Conservation (phyloP, 2,329 filamentous ascomycete species). For the Penicillium paneum region DNA sequence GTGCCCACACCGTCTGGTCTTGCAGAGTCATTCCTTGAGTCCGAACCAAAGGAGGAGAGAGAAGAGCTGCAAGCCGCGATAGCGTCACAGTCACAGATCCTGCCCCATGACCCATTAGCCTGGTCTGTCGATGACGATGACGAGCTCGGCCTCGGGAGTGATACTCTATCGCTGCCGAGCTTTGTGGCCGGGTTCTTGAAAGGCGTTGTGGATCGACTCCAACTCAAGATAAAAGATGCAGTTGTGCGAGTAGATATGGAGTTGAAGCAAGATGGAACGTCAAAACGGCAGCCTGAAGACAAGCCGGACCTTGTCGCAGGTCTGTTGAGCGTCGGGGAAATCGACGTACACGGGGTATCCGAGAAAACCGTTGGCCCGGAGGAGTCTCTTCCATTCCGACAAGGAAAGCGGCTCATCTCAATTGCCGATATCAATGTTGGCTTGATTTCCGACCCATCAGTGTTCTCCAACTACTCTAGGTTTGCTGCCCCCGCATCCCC, state of each 20-base stretch:
- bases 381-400: constrained; percentile 25
- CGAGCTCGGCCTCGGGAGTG: constrained; percentile 52
- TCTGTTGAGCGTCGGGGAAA: constrained; percentile 35
- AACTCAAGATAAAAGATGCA: constrained; percentile 53
- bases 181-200: constrained; percentile 60
- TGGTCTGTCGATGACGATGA: constrained; percentile 50
- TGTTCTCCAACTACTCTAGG: constrained; percentile 47
- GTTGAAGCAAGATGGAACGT: constrained; percentile 38
- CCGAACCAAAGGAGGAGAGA: constrained; percentile 57
- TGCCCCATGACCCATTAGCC: constrained; percentile 45
- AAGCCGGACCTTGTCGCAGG: constrained; percentile 38
- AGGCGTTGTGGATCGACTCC: constrained; percentile 56
- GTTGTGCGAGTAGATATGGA: constrained; percentile 52
- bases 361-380: constrained; percentile 16
- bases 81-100: constrained; percentile 48
- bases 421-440: constrained; percentile 46
- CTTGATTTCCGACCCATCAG: constrained; percentile 48
- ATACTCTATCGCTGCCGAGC: constrained; percentile 54
- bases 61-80: constrained; percentile 58
- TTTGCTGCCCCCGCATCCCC: constrained; percentile 35
- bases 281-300: constrained; percentile 34
- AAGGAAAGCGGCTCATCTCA: constrained; percentile 46
- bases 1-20: constrained; percentile 53
- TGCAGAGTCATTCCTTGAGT: constrained; percentile 58
- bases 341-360: constrained; percentile 35